Evolutionary conservation across 345 rosid species (phyloP).

Genomic region (Jatropha curcas): DNA sequence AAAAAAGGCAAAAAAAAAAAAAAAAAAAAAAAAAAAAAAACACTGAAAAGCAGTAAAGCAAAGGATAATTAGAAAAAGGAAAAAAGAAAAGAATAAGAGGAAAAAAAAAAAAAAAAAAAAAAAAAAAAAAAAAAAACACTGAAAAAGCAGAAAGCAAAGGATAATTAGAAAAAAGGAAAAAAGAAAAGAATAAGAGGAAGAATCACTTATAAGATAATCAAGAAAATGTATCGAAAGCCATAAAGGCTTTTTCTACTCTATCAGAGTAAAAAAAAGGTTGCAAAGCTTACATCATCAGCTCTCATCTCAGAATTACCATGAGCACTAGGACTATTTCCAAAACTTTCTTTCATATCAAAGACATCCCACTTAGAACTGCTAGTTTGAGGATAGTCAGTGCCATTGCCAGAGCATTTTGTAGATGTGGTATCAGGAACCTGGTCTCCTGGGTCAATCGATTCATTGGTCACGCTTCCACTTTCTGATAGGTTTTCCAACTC

Average conservation of each 20-base stretch:
- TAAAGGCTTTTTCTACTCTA: neutral
- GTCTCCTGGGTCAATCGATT: conserved; percentile 73
- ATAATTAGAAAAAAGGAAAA: neutral
- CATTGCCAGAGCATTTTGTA: conserved; percentile 64
- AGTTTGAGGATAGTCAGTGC: conserved; percentile 62
- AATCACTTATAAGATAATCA: neutral
- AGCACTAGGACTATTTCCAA: conserved; percentile 57
- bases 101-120: neutral
- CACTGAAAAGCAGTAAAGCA: too few species aligned
- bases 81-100: too few species aligned
- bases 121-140: too few species aligned
- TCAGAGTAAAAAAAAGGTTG: neutral
- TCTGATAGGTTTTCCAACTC: conserved; percentile 83
- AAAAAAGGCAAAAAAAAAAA: neutral
- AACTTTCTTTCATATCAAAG: conserved; percentile 58
- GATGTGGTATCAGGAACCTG: conserved; percentile 49
- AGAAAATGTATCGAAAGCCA: neutral
- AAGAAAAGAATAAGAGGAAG: neutral
- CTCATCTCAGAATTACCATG: conserved; percentile 51
- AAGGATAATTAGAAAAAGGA: too few species aligned
- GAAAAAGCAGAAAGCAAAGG: neutral
- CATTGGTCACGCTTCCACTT: conserved; percentile 85
- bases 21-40: too few species aligned
- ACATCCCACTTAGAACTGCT: conserved; percentile 57
- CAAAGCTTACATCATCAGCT: conserved; percentile 64